Evolutionary conservation across 495 filamentous ascomycete genomes (phyloP), one percentile per base, ranked within the genome.

Genomic region (Amorphotheca resinae): DNA sequence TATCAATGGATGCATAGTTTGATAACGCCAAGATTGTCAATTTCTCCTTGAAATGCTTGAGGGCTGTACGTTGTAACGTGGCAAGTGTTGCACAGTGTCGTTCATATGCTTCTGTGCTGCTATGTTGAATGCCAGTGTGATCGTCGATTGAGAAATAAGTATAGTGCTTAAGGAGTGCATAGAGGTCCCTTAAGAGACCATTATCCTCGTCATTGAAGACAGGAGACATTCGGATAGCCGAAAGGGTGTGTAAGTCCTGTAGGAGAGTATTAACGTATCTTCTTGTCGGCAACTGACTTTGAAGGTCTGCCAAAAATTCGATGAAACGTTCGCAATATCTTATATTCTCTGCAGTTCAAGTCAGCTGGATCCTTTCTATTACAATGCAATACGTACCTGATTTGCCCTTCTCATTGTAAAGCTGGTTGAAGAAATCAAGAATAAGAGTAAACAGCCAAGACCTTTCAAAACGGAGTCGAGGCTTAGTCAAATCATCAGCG

Each of bases 281-380:
- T 52, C 91, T 73, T 3, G 91, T 99, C 14, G 91, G 91, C 32
- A 95, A 68, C 57, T 99, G 91, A 54, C 89, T 94, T 59, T 88
- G 74, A 16, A 99, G 65, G 58, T 99, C 91, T 2, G 82, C 80
- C 46, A 96, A 64, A 18, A 96, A 77, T 59, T 99, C 91, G 18
- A 96, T 56, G 53, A 96, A 91, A 14, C 88, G 73, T 62, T 96
- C 89, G 57, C 88, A 95, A 59, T 96, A 96, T 5, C 74, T 64
- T 20, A 88, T 51, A 45, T 84, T 78, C 31, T 87, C 84, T 52
- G 34, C 21, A 12, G 6, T 15, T n/a, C 4, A 7, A 1, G 57
- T 59, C 39, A 47, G 26, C 5, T 26, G 17, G 16, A 1, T 21
- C 17, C 11, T 9, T 40, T 35, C 5, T 18, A 9, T 6, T n/a